phyloP scores from a whole-genome alignment of 2,329 filamentous ascomycete species.

The Neocucurbitaria cava region DNA sequence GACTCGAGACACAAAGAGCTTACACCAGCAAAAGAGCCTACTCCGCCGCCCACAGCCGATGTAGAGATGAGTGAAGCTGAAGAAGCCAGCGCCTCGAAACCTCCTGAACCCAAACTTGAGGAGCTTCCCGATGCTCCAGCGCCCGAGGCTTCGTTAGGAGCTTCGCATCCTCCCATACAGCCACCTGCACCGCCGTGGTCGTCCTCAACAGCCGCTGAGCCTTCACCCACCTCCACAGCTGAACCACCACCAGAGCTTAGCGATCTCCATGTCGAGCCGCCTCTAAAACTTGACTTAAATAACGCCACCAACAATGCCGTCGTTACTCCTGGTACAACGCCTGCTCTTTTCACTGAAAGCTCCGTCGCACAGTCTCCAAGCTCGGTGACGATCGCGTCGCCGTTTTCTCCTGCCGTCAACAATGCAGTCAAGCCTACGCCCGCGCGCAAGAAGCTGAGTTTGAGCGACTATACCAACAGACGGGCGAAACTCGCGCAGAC shows the following conservation, averaged over 20 bases:
- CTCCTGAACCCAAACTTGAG: constrained; percentile 31
- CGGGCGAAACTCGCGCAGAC: constrained; percentile 49
- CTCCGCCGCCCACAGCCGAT: constrained; percentile 20
- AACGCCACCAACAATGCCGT: constrained; percentile 22
- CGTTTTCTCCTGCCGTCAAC: constrained; percentile 50
- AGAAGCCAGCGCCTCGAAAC: constrained; percentile 16
- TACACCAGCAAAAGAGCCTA: constrained; percentile 32
- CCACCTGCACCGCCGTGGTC: constrained; percentile 45
- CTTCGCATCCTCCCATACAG: constrained; percentile 40
- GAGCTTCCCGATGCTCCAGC: constrained; percentile 39
- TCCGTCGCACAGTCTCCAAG: constrained; percentile 41
- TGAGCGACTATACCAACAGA: constrained; percentile 59
- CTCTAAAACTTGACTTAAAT: constrained; percentile 33
- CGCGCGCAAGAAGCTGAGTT: constrained; percentile 57
- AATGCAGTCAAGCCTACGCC: constrained; percentile 52
- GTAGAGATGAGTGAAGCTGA: constrained; percentile 29
- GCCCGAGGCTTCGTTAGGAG: constrained; percentile 22
- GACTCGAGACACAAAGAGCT: constrained; percentile 27
- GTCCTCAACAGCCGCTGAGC: constrained; percentile 19
- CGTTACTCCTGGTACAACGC: constrained; percentile 34
- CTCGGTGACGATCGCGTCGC: constrained; percentile 28
- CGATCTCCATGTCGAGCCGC: constrained; percentile 40
- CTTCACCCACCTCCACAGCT: constrained; percentile 16
- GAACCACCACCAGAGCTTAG: constrained; percentile 19
- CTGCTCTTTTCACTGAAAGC: constrained; percentile 24